These are phyloP conservation scores for Crucihimalaya himalaica DNA, from an alignment of 345 rosid genomes.

Conservation along the genomic window DNA sequence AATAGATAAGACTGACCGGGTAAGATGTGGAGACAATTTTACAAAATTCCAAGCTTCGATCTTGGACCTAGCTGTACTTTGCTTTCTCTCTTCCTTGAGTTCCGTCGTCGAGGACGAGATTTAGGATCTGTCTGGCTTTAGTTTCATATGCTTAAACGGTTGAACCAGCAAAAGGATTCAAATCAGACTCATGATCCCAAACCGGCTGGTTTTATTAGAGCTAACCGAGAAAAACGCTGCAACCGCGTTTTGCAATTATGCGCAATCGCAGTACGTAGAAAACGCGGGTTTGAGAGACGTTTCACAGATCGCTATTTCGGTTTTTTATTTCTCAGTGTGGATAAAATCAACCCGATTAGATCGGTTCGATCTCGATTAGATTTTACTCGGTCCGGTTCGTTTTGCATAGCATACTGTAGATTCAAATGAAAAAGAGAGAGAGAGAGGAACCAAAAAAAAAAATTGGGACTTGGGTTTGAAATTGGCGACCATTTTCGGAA, in stretches of 20 bases:
- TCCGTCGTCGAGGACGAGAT: conserved; percentile 17
- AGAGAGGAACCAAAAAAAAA: no score
- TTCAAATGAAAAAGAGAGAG: conserved; percentile 1
- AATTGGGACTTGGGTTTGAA: conserved; percentile 22
- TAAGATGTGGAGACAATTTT: conserved; percentile 10
- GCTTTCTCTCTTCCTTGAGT: conserved; percentile 13
- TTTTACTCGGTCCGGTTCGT: background rate
- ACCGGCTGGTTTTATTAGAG: conserved; percentile 6
- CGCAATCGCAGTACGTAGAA: no score
- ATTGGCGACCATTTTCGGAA: background rate
- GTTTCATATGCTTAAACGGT: background rate
- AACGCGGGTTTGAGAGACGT: no score
- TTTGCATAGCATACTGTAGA: background rate
- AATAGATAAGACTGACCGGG: conserved; percentile 9
- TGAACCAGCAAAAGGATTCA: background rate
- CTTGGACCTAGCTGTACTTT: conserved; percentile 8
- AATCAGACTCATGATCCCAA: background rate
- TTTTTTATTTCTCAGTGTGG: background rate
- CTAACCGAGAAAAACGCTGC: background rate
- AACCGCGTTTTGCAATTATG: no score
- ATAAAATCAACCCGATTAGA: background rate
- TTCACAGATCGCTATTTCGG: background rate
- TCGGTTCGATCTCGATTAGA: conserved; percentile 13
- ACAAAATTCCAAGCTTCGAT: conserved; percentile 18
- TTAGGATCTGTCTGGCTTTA: conserved; percentile 26